Evolutionary conservation across 2,329 filamentous ascomycete genomes (phyloP), one percentile per base, ranked within the genome.

Genomic region (Rutstroemia sp.): DNA sequence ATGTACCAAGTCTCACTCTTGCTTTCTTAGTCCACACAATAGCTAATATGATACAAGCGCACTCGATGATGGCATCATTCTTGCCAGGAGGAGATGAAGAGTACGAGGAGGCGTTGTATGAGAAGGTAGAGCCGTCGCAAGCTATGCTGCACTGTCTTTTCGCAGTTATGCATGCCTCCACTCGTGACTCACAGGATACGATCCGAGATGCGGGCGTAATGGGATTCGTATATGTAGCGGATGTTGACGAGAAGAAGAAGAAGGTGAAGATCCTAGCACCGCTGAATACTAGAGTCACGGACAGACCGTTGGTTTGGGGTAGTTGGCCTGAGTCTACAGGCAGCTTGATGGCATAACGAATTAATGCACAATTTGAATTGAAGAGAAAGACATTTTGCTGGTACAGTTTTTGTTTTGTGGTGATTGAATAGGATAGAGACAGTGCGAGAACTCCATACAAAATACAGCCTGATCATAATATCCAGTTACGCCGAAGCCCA

Each of bases 191-290:
- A 0, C 80, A 87, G 6, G 84, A 89, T 48, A 80, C 82, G 1
- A 84, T 97, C 46, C 81, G 89, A 12, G 87, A 92, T 64, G 84
- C 91, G 7, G 87, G 86, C 56, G 85, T 97, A 30, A 87, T 95
- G 80, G 94, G 94, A 0, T 99, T 95, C 67, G 80, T 96, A 30
- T 96, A 96, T 67, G 88, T 97, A 16, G 87, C 89, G 0, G 89
- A 96, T 60, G 89, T 97, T 4, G 92, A 99, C 67, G 88, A 89
- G 67, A 86, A 87, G 64, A 88, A 88, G 70, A 84, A 84, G 63
- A 88, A 88, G 69, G 77, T 96, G 34, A 87, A 89, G 67, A 77
- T 97, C 19, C 74, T 99, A 57, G 86, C 89, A 17, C 94, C 94
- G 1, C 84, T 96, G 59, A 88, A 88, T 52, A 91, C 91, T 2